Evolutionary conservation across 495 filamentous ascomycete genomes (phyloP), one percentile per base, ranked within the genome.

Genomic region (Neurospora sp.): DNA sequence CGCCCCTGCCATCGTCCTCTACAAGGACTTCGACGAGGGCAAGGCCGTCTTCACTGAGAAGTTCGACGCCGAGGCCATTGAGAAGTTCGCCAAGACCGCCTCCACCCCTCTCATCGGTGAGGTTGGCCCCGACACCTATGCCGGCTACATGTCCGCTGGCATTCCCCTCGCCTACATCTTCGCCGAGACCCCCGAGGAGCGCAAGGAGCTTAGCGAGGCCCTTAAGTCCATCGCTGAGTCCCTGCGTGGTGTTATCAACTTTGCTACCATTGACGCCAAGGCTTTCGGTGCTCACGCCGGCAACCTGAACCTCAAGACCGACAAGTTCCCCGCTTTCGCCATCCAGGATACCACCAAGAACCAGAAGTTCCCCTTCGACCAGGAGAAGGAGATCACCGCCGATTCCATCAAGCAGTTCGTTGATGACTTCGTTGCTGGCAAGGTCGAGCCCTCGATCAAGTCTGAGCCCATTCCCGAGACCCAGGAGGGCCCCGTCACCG

Each of bases 1-100:
- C 76, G 87, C 91, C 76, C 96, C 96, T 68, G 91, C 92, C 4
- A 84, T 99, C 74, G 93, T 98, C 73, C 88, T 99, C 69, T 98
- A 98, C 91, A 99, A 99, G 88, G 86, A 91, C 45, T 99, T 98
- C 75, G 96, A 99, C 79, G 96, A 98, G 86, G 95, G 95, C 86
- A 98, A 97, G 87, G 86, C 88, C 74, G 85, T 90, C 70, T 98
- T 91, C 85, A 84, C 89, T 27, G 93, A 92, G 75, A 89, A 91
- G 78, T 92, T 98, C 78, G 90, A 91, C 20, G 86, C 85, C 75
- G 90, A 93, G 74, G 78, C 88, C 59, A 92, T 99, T 77, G 88
- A 90, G 75, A 85, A 87, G 74, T 99, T 96, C 85, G 89, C 91
- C 77, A 96, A 93, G 83, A 89, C 88, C 40, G 86, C 94, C 61